Evolutionary conservation across 306 rosid species (phyloP).

Genomic region (Malus domestica): ASM211411v1 NC_041794.1:17300001-17300500

Average conservation of each 20-base stretch:
- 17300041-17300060: constrained; percentile 41
- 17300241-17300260: not conserved
- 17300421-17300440: constrained; percentile 5
- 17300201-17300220: not conserved
- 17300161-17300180: not conserved
- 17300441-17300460: constrained; percentile 7
- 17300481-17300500: constrained; percentile 13
- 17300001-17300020: constrained; percentile 43
- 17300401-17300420: not conserved
- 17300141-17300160: not conserved
- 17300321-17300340: not conserved
- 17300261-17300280: not conserved
- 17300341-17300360: not conserved
- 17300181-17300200: not conserved
- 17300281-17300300: not conserved
- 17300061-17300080: constrained; percentile 6
- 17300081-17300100: not conserved
- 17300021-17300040: constrained; percentile 59
- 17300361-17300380: not conserved
- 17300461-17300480: constrained; percentile 21
- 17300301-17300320: not conserved
- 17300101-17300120: not conserved
- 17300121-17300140: not conserved
- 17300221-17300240: not conserved
- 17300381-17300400: not conserved